A percentile compares a stretch with the other conserved stretches of the same genome.
Evolutionary conservation across 495 filamentous ascomycete genomes (phyloP).

Genomic region (Aspergillus saccharolyticus): DNA sequence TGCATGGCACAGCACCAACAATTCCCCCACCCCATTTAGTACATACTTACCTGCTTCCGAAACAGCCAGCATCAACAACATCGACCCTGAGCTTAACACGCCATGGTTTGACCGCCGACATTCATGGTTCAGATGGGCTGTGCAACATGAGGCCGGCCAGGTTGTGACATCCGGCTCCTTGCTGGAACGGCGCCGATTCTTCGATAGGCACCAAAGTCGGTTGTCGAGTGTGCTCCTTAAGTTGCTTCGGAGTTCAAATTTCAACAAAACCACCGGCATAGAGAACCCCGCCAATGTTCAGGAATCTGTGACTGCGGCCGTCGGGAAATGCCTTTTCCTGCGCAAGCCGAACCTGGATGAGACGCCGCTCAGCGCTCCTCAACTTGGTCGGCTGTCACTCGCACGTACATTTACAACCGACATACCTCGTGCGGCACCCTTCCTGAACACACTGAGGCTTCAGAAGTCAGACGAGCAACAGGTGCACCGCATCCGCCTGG

Average conservation of each 20-base stretch:
- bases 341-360: slow-evolving; percentile 22
- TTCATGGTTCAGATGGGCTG: slow-evolving; percentile 40
- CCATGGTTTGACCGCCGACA: slow-evolving; percentile 33
- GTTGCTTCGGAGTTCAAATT: slow-evolving; percentile 22
- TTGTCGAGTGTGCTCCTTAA: slow-evolving; percentile 36
- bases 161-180: slow-evolving; percentile 8
- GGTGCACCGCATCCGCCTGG: slow-evolving; percentile 28
- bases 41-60: slow-evolving; percentile 33
- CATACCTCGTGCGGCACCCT: slow-evolving; percentile 25
- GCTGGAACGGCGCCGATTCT: slow-evolving; percentile 16
- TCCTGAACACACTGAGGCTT: slow-evolving; percentile 25
- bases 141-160: slow-evolving; percentile 19
- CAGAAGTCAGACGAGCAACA: slow-evolving; percentile 9
- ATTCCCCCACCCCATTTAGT: slow-evolving; percentile 27
- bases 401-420: slow-evolving; percentile 31
- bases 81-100: slow-evolving; percentile 17
- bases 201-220: slow-evolving; percentile 29
- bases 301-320: slow-evolving; percentile 36
- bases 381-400: slow-evolving; percentile 30
- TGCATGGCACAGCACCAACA: slow-evolving; percentile 20
- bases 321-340: slow-evolving; percentile 38
- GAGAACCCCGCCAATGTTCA: slow-evolving; percentile 10
- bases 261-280: neutral
- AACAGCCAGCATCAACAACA: slow-evolving; percentile 16
- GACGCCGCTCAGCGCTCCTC: slow-evolving; percentile 22